Conservation (phyloP, 2,329 filamentous ascomycete species). For the Colletotrichum cereale region DNA sequence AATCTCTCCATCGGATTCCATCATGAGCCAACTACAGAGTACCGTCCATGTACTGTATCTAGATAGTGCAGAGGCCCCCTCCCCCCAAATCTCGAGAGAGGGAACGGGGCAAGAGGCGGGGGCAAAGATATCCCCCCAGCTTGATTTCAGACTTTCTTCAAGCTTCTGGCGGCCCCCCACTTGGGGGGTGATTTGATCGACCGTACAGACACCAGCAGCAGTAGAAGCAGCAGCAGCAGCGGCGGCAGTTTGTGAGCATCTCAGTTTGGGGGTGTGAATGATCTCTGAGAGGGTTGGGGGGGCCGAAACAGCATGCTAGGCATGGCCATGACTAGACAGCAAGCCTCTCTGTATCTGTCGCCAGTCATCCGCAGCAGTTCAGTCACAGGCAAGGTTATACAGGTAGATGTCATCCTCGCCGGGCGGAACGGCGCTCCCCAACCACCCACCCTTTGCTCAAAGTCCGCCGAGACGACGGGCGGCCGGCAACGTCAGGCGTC, state of each 20-base stretch:
- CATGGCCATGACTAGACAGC: neutral
- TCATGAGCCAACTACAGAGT: neutral
- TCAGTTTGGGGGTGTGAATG: conserved; percentile 5
- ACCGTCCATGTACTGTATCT: neutral
- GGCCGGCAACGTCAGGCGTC: conserved; percentile 24
- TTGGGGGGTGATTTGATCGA: conserved; percentile 14
- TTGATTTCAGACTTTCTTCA: conserved; percentile 25
- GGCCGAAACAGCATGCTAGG: conserved; percentile 12
- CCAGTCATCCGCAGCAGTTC: no score
- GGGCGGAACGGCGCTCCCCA: no score
- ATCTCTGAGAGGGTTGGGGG: conserved; percentile 11
- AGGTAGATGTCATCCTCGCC: no score
- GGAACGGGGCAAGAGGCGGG: no score
- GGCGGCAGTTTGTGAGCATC: conserved; percentile 1
- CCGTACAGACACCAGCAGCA: neutral
- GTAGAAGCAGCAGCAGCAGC: no score
- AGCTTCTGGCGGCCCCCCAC: conserved; percentile 20
- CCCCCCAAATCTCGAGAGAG: neutral
- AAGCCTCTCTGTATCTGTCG: neutral
- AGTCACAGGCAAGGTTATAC: neutral
- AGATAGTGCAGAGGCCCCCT: neutral
- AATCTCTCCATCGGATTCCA: neutral
- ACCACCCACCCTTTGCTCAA: no score
- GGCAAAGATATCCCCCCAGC: neutral
- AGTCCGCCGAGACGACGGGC: conserved; percentile 37